Conservation (phyloP, 2,329 filamentous ascomycete species). For the Stachybotrys echinatus region DNA sequence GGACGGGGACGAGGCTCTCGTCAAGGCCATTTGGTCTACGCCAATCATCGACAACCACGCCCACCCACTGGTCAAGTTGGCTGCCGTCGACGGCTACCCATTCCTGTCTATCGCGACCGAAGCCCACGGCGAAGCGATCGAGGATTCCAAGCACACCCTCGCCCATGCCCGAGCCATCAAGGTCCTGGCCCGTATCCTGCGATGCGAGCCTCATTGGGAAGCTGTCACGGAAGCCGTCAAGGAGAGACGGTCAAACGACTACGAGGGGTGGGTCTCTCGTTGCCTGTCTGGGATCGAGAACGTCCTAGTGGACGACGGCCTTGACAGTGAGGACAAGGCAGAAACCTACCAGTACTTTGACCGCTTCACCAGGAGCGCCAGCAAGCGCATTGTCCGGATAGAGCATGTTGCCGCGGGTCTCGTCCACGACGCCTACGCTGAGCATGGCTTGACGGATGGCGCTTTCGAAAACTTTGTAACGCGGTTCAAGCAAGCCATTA, state of each 20-base stretch:
- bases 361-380: slow-evolving; percentile 55
- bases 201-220: slow-evolving; percentile 59
- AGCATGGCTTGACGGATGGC: slow-evolving; percentile 17
- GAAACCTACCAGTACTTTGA: slow-evolving; percentile 62
- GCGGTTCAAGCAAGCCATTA: slow-evolving; percentile 39
- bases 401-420: slow-evolving; percentile 65
- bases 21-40: slow-evolving; percentile 39
- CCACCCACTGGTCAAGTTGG: slow-evolving; percentile 58
- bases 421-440: slow-evolving; percentile 39
- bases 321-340: slow-evolving; percentile 50
- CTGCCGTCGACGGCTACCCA: slow-evolving; percentile 39
- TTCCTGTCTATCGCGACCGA: slow-evolving; percentile 64
- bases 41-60: slow-evolving; percentile 72
- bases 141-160: slow-evolving; percentile 56
- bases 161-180: slow-evolving; percentile 65
- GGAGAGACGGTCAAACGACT: slow-evolving; percentile 35
- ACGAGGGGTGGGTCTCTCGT: slow-evolving; percentile 51
- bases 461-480: slow-evolving; percentile 27
- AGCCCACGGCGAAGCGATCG: slow-evolving; percentile 62
- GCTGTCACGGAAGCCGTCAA: slow-evolving; percentile 39
- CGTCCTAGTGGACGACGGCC: slow-evolving; percentile 73
- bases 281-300: slow-evolving; percentile 70
- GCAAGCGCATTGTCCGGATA: slow-evolving; percentile 72
- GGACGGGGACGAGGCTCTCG: neutral
- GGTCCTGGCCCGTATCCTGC: slow-evolving; percentile 61